phyloP scores from a whole-genome alignment of 495 filamentous ascomycete genomes.

The Penicillium macrosclerotiorum region DNA sequence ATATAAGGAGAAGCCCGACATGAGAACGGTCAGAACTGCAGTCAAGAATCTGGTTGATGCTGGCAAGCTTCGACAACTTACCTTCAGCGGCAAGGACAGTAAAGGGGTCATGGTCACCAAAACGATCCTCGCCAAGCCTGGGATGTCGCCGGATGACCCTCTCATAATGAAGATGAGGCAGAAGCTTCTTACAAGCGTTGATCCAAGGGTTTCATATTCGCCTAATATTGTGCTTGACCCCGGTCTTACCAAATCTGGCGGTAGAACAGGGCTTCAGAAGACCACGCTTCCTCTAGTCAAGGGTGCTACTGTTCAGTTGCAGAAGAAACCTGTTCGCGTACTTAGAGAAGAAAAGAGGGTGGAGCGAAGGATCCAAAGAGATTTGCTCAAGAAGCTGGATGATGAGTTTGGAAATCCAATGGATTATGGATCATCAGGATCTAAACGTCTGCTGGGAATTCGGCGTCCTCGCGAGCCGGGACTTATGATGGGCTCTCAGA shows the following conservation, averaged over 20 bases:
- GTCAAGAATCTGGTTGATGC: conserved; percentile 61
- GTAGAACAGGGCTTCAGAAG: conserved; percentile 2
- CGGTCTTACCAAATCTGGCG: conserved; percentile 22
- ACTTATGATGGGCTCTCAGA: not conserved
- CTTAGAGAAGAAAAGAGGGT: conserved; percentile 29
- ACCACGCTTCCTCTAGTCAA: conserved; percentile 30
- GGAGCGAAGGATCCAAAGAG: conserved; percentile 25
- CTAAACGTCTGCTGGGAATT: conserved; percentile 35
- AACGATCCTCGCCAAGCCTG: conserved; percentile 48
- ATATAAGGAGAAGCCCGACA: conserved; percentile 47
- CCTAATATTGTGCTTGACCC: conserved; percentile 32
- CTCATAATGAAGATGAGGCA: conserved; percentile 51
- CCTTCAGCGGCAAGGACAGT: conserved; percentile 58
- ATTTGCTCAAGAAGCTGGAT: conserved; percentile 25
- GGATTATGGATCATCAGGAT: conserved; percentile 7
- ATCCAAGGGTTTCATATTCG: conserved; percentile 31
- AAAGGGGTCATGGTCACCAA: conserved; percentile 56
- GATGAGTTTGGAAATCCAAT: conserved; percentile 11
- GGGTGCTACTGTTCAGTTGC: conserved; percentile 35
- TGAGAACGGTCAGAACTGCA: conserved; percentile 48
- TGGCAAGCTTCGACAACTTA: conserved; percentile 56
- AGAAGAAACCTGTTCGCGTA: conserved; percentile 36
- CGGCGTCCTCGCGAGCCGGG: conserved; percentile 13
- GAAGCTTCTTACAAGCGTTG: conserved; percentile 44
- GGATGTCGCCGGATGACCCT: conserved; percentile 48